Evolutionary conservation across 805 yeast genomes (phyloP).

Genomic region (Priceomyces medius): DNA sequence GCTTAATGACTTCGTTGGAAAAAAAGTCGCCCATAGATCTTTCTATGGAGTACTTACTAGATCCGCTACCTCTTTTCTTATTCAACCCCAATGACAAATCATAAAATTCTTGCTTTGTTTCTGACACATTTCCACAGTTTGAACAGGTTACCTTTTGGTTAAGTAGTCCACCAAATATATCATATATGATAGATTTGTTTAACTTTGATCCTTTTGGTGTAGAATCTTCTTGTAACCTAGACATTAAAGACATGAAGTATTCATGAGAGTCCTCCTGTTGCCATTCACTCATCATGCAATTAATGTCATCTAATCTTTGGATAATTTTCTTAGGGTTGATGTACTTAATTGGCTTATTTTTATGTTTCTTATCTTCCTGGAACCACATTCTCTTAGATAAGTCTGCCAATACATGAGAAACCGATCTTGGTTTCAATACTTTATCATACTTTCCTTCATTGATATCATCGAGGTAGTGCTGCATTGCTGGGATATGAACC

Average conservation of each 20-base stretch:
- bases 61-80: slow-evolving; percentile 28
- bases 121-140: slow-evolving; percentile 76
- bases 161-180: slow-evolving; percentile 89
- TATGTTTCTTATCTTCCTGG: slow-evolving; percentile 38
- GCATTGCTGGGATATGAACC: slow-evolving; percentile 87
- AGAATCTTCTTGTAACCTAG: slow-evolving; percentile 86
- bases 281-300: slow-evolving; percentile 96
- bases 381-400: slow-evolving; percentile 70
- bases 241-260: slow-evolving; percentile 88
- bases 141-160: slow-evolving; percentile 84
- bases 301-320: slow-evolving; percentile 72
- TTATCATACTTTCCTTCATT: slow-evolving; percentile 50
- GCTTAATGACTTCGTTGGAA: slow-evolving; percentile 71
- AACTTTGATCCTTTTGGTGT: slow-evolving; percentile 88
- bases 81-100: slow-evolving; percentile 82
- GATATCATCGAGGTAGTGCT: slow-evolving; percentile 75
- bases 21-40: slow-evolving; percentile 80
- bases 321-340: slow-evolving; percentile 77
- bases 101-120: slow-evolving; percentile 89
- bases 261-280: slow-evolving; percentile 98
- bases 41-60: slow-evolving; percentile 59
- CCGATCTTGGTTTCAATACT: slow-evolving; percentile 53
- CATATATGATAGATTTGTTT: slow-evolving; percentile 79
- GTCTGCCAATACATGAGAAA: slow-evolving; percentile 65
- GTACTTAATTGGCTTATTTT: slow-evolving; percentile 37